Percentiles rank a stretch among this genome's conserved stretches.
These are phyloP conservation scores for Camptophora hylomeconis DNA, from an alignment of 2,329 filamentous ascomycete genomes.

Conservation along the genomic window DNA sequence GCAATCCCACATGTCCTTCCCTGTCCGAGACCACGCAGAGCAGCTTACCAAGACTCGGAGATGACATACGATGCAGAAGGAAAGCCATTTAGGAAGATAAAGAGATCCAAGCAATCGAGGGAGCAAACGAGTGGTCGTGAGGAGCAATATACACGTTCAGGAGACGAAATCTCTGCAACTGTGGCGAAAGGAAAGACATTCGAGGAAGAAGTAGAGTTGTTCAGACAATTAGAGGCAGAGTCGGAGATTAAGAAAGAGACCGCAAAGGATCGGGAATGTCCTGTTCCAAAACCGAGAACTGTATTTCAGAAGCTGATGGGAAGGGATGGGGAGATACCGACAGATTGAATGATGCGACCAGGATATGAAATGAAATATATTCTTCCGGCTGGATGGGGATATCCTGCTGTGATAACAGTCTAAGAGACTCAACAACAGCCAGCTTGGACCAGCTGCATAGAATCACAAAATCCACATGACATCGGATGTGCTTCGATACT, in stretches of 20 bases:
- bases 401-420: too few relatives aligned
- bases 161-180: slow-evolving; percentile 12
- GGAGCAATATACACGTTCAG: slow-evolving; percentile 29
- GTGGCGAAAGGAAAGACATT: slow-evolving; percentile 8
- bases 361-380: too few relatives aligned
- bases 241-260: slow-evolving; percentile 26
- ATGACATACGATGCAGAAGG: slow-evolving; percentile 29
- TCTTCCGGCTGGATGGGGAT: too few relatives aligned
- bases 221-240: slow-evolving; percentile 28
- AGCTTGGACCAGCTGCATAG: too few relatives aligned
- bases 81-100: slow-evolving; percentile 25
- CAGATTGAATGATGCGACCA: too few relatives aligned
- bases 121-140: slow-evolving; percentile 30
- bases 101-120: slow-evolving; percentile 18
- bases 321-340: neutral
- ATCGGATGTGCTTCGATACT: too few relatives aligned
- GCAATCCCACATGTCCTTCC: slow-evolving; percentile 80
- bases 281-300: slow-evolving; percentile 79
- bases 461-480: too few relatives aligned
- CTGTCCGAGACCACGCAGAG: slow-evolving; percentile 68
- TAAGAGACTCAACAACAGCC: too few relatives aligned
- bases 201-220: slow-evolving; percentile 33
- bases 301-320: slow-evolving; percentile 57
- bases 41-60: slow-evolving; percentile 60
- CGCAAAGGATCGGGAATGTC: slow-evolving; percentile 56